A percentile compares a stretch with the other conserved stretches of the same genome.
phyloP scores from a whole-genome alignment of 148 eudicot species.

The Arctostaphylos glauca region DNA sequence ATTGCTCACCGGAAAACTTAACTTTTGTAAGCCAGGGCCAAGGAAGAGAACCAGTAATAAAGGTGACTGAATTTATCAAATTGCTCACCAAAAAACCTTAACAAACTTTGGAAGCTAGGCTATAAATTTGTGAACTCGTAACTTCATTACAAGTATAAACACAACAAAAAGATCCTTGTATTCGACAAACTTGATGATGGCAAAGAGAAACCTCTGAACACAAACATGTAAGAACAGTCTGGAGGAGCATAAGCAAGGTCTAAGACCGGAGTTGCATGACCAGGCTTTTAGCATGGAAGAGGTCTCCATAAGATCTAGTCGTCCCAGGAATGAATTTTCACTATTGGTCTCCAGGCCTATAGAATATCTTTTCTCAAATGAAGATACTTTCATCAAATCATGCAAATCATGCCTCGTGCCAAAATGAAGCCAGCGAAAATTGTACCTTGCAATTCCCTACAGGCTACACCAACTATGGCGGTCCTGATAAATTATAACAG shows the following conservation, averaged over 20 bases:
- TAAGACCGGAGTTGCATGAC: background rate
- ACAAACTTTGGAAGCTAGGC: background rate
- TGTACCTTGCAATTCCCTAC: background rate
- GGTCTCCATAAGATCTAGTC: background rate
- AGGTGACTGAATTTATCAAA: background rate
- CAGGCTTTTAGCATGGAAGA: background rate
- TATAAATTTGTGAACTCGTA: background rate
- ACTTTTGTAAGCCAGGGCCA: background rate
- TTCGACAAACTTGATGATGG: background rate
- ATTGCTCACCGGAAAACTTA: background rate
- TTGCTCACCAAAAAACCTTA: background rate
- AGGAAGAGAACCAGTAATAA: background rate
- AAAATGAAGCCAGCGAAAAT: background rate
- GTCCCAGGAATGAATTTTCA: background rate
- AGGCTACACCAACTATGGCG: background rate
- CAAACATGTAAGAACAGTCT: constrained; percentile 10
- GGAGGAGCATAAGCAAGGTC: background rate
- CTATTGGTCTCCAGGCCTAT: background rate
- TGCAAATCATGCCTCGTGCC: background rate
- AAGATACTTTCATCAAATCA: background rate
- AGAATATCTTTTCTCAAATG: background rate
- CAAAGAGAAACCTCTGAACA: background rate
- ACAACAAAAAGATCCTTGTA: background rate
- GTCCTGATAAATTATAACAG: background rate
- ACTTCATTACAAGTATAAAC: background rate